A percentile compares a stretch with the other conserved stretches of the same genome.
These are phyloP conservation scores for Saturnispora ahearnii DNA, from an alignment of 805 yeast genomes.

Conservation along the genomic window DNA sequence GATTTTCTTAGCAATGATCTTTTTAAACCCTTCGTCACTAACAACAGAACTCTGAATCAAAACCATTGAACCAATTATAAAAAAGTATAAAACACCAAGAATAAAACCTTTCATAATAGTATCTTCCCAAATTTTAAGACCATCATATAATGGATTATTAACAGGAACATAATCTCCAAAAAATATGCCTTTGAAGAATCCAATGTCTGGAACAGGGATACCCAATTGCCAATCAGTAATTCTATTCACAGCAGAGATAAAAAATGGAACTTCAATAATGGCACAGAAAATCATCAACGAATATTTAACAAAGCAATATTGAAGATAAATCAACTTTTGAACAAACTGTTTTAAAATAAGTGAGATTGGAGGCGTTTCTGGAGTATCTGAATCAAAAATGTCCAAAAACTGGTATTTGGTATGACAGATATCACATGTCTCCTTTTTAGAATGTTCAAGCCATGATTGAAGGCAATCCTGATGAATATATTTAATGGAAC, in stretches of 20 bases:
- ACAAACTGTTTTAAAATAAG: slow-evolving; percentile 35
- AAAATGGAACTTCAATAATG: slow-evolving; percentile 43
- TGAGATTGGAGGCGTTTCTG: slow-evolving; percentile 46
- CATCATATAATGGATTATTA: slow-evolving; percentile 5
- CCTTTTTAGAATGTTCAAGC: slow-evolving; percentile 61
- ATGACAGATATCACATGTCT: slow-evolving; percentile 83
- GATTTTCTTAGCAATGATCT: slow-evolving; percentile 46
- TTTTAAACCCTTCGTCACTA: slow-evolving; percentile 58
- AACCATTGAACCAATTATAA: slow-evolving; percentile 14
- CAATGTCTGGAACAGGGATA: slow-evolving; percentile 37
- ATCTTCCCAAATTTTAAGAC: slow-evolving; percentile 6
- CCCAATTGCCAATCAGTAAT: slow-evolving; percentile 49
- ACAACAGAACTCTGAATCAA: slow-evolving; percentile 56
- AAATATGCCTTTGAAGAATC: slow-evolving; percentile 15
- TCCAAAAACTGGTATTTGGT: slow-evolving; percentile 48
- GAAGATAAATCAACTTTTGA: slow-evolving; percentile 1
- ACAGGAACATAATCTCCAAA: slow-evolving; percentile 2
- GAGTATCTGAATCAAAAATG: slow-evolving; percentile 35
- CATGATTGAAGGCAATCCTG: slow-evolving; percentile 87
- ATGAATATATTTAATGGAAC: slow-evolving; percentile 88
- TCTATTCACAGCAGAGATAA: slow-evolving; percentile 47
- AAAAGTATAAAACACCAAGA: slow-evolving; percentile 18
- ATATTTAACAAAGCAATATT: slow-evolving; percentile 8
- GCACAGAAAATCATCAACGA: slow-evolving; percentile 10
- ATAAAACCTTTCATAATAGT: slow-evolving; percentile 15